Percentiles rank a stretch among this genome's conserved stretches.
phyloP scores from a whole-genome alignment of 352 stramenopile species.

The Aphanomyces euteiches region DNA sequence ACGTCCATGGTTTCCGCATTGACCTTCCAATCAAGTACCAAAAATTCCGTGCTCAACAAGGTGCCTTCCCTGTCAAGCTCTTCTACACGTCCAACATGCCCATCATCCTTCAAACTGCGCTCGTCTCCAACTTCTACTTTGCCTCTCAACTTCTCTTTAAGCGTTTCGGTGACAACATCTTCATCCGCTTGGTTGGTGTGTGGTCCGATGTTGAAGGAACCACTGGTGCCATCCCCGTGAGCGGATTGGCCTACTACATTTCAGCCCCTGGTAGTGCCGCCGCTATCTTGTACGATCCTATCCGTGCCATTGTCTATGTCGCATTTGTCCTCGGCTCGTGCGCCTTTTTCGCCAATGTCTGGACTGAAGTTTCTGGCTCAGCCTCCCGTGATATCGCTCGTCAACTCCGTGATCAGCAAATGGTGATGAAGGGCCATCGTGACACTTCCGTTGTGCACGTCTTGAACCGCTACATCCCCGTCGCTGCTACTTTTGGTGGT shows the following conservation, averaged over 20 bases:
- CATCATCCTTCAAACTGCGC: slow-evolving; percentile 98
- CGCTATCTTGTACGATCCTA: slow-evolving; percentile 97
- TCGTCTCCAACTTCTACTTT: slow-evolving; percentile 99
- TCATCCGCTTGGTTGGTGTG: slow-evolving; percentile 96
- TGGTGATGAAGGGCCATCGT: slow-evolving; percentile 99
- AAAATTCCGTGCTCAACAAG: slow-evolving; percentile 97
- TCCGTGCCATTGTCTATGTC: slow-evolving; percentile 99
- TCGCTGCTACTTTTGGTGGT: slow-evolving; percentile 96
- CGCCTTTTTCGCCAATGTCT: slow-evolving; percentile 98
- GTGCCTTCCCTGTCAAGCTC: slow-evolving; percentile 99
- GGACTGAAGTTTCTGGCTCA: slow-evolving; percentile 99
- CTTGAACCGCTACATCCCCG: slow-evolving; percentile 99
- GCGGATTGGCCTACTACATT: slow-evolving; percentile 97
- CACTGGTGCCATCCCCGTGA: slow-evolving; percentile 92
- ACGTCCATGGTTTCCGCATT: slow-evolving; percentile 95
- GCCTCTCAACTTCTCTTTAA: slow-evolving; percentile 99
- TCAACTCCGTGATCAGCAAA: slow-evolving; percentile 98
- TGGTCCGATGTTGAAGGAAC: slow-evolving; percentile 96
- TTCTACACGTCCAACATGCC: slow-evolving; percentile 99
- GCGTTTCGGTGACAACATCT: slow-evolving; percentile 97
- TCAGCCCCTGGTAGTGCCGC: slow-evolving; percentile 92
- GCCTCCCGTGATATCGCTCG: slow-evolving; percentile 97
- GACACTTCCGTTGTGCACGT: slow-evolving; percentile 97
- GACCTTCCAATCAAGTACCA: slow-evolving; percentile 96
- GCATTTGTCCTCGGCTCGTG: slow-evolving; percentile 98